Evolutionary conservation across 2,329 filamentous ascomycete species (phyloP).

Genomic region (Paraphoma chrysanthemicola): DNA sequence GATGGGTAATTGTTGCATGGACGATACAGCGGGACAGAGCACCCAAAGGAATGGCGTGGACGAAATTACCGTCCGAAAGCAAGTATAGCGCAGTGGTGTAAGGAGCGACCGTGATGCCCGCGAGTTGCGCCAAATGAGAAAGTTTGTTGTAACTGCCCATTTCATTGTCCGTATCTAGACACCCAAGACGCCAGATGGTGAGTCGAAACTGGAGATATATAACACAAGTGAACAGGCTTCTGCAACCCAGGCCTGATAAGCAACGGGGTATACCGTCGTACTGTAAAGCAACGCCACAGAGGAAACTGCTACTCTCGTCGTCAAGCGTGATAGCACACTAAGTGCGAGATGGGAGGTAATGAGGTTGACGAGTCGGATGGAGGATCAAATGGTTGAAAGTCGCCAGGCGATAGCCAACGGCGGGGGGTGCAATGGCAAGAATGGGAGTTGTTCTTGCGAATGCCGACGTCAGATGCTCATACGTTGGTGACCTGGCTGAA

Average conservation of each 20-base stretch:
- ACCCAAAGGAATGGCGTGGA: constrained; percentile 20
- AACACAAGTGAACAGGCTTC: constrained; percentile 18
- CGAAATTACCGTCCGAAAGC: constrained; percentile 23
- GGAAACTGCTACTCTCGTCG: constrained; percentile 38
- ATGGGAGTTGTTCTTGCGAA: constrained; percentile 1
- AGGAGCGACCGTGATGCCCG: constrained; percentile 17
- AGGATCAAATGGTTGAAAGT: constrained; percentile 14
- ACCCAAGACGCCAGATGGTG: constrained; percentile 8
- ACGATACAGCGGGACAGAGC: constrained; percentile 4
- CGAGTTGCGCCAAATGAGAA: constrained; percentile 11
- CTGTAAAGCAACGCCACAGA: constrained; percentile 23
- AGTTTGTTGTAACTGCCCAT: constrained; percentile 16
- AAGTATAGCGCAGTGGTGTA: constrained; percentile 13
- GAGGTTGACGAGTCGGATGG: constrained; percentile 22
- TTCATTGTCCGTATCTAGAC: constrained; percentile 28
- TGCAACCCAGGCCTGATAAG: constrained; percentile 10
- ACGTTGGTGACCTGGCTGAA: constrained; percentile 44
- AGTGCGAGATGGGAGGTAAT: constrained; percentile 22
- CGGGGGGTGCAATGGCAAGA: constrained; percentile 2
- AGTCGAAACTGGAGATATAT: constrained; percentile 22
- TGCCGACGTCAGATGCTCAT: constrained; percentile 24
- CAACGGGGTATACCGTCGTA: constrained; percentile 28
- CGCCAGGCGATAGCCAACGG: constrained; percentile 12
- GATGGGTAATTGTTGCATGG: background rate
- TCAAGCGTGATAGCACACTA: constrained; percentile 39